Evolutionary conservation across 2,329 filamentous ascomycete genomes (phyloP).

Genomic region (Alternaria dauci): DNA sequence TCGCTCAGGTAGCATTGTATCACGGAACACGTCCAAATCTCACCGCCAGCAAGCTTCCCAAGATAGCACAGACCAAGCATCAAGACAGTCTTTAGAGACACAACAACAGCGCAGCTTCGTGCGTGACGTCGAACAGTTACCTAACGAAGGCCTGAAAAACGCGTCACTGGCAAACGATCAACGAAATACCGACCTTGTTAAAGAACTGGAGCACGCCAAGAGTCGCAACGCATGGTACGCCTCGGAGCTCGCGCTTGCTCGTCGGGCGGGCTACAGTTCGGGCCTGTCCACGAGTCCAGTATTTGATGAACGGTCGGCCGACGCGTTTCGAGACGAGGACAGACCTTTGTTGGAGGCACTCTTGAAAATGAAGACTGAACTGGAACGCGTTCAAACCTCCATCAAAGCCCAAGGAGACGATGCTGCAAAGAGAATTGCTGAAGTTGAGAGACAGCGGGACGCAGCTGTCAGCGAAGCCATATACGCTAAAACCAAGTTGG

Average conservation of each 20-base stretch:
- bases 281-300: constrained; percentile 74
- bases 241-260: constrained; percentile 89
- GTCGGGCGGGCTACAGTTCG: constrained; percentile 85
- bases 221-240: constrained; percentile 97
- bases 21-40: constrained; percentile 49
- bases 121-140: constrained; percentile 51
- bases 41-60: constrained; percentile 68
- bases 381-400: constrained; percentile 86
- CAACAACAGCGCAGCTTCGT: constrained; percentile 42
- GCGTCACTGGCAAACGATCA: constrained; percentile 67
- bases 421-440: constrained; percentile 88
- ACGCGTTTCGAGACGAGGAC: constrained; percentile 90
- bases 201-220: constrained; percentile 84
- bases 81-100: constrained; percentile 44
- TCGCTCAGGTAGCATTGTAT: constrained; percentile 44
- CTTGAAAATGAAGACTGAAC: constrained; percentile 86
- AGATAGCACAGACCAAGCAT: constrained; percentile 58
- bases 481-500: constrained; percentile 91
- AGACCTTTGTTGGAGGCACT: constrained; percentile 91
- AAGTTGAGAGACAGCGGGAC: constrained; percentile 93
- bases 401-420: constrained; percentile 87
- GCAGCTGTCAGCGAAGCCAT: constrained; percentile 93
- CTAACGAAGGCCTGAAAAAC: constrained; percentile 67
- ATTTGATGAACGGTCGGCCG: constrained; percentile 77
- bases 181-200: constrained; percentile 77